Conservation (phyloP, 768 basidiomycete species). For the Boletus fagicola region DNA sequence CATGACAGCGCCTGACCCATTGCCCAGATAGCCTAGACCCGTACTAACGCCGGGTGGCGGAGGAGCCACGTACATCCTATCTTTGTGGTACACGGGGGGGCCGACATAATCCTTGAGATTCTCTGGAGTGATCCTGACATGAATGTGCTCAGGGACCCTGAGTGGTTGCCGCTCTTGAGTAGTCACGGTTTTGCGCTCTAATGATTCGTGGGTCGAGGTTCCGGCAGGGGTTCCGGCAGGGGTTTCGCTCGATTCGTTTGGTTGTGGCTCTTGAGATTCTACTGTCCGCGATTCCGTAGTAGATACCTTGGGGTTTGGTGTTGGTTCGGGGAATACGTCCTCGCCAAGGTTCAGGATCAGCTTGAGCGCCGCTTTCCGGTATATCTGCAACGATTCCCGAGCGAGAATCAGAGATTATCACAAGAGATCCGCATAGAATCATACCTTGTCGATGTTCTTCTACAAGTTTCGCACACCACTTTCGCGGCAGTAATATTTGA, state of each 20-base stretch:
- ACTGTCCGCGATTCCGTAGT: slow-evolving; percentile 36
- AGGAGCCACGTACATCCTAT: slow-evolving; percentile 76
- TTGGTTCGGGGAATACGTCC: slow-evolving; percentile 74
- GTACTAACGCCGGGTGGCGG: slow-evolving; percentile 94
- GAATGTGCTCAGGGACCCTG: slow-evolving; percentile 72
- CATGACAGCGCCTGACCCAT: slow-evolving; percentile 96
- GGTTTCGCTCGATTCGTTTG: slow-evolving; percentile 36
- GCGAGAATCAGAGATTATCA: neutral
- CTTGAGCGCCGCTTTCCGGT: slow-evolving; percentile 91
- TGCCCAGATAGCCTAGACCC: slow-evolving; percentile 93
- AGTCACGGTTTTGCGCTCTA: slow-evolving; percentile 57
- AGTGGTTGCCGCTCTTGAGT: slow-evolving; percentile 80
- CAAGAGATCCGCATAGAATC: neutral
- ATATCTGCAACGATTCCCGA: slow-evolving; percentile 59
- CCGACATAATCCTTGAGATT: slow-evolving; percentile 97
- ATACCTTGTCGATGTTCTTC: slow-evolving; percentile 97
- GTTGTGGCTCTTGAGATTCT: slow-evolving; percentile 50
- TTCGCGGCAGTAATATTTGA: slow-evolving; percentile 97
- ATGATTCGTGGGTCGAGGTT: slow-evolving; percentile 18
- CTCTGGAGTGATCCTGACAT: slow-evolving; percentile 78
- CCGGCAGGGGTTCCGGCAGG: slow-evolving; percentile 14
- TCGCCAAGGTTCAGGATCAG: slow-evolving; percentile 91
- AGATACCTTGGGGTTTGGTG: slow-evolving; percentile 18
- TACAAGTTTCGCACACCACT: slow-evolving; percentile 96
- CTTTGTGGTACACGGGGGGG: slow-evolving; percentile 92